Evolutionary conservation across 108 stramenopile species (phyloP), one percentile per base, ranked within the genome.

Genomic region (Mayamaea pseudoterrestris): DNA sequence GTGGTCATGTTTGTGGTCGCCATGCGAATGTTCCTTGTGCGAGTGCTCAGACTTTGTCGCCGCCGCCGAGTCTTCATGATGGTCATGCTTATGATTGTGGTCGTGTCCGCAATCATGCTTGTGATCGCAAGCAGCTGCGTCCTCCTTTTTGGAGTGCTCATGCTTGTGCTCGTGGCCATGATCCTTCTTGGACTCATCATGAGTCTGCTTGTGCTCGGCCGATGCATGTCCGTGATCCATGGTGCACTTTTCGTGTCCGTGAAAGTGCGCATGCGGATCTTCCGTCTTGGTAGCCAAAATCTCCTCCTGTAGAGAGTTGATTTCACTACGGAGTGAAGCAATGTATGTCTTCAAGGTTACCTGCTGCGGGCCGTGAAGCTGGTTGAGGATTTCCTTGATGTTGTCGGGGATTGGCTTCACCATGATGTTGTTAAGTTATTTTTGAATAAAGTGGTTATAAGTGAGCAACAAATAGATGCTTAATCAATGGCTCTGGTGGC

Each of bases 211-310:
- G 14, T 60, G 39, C 52, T 32, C 53, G 0, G 12, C 3, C n/a
- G n/a, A n/a, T n/a, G n/a, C n/a, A 44, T 63, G 50, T 9, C 31
- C 57, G 35, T 69, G 60, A 53, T 71, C 64, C 5, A 16, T 39
- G 5, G 57, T 63, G 29, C 62, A 61, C 26, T 18, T 35, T 22
- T 83, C 78, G 27, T 80, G 73, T 5, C 86, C 86, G 35, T 88
- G 86, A 45, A 73, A 88, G 57, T 88, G 86, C 8, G 80, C 80
- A 47, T 88, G 80, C 44, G 78, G 76, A 9, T 25, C 23, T 4
- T 54, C 39, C 9, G 47, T 55, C 22, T 60, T 22, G n/a, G 40
- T 12, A 3, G 58, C 57, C 12, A 37, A 48, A 21, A 69, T 24
- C 25, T 61, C 27, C 22, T 43, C 62, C 23, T 70, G 59, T 40